Evolutionary conservation across 306 rosid genomes (phyloP), one percentile per base, ranked within the genome.

Genomic region (Citrullus colocynthis): DNA sequence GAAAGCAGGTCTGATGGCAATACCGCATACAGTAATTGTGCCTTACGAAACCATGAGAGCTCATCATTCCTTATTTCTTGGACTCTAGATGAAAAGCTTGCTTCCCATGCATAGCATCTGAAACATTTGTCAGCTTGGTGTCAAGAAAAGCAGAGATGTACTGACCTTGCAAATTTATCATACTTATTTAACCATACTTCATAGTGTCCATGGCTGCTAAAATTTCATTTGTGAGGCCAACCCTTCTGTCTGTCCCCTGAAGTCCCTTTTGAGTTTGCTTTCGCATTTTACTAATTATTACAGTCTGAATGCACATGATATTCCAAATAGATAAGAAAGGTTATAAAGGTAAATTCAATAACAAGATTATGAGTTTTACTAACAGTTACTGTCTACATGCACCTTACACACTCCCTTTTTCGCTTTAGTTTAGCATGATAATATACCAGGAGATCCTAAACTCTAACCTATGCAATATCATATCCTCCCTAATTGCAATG

Each of bases 71-170:
- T 81, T 80, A 90, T 85, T 80, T 83, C 82, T 85, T 86, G 96
- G 78, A 90, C 85, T 85, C 87, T 89, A 65, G 88, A 80, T 30
- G 87, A 88, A 79, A 93, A 91, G 86, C 98, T 93, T 78, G 87
- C 83, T 82, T 91, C 96, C 98, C 97, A 93, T 59, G 98, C 93
- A 82, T 90, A 93, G 83, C 96, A 90, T 87, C 98, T 91, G 89
- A 76, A 85, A 86, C 48, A 82, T 78, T 55, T 84, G 78, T 74
- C 81, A 83, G 81, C 78, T 71, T 62, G 71, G n/a, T 61, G 73
- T 59, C n/a, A 76, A 61, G 64, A 82, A 82, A 72, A 74, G 3
- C 54, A 13, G 54, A 63, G 20, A 44, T 36, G 16, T 13, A 74
- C 12, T 39, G 28, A 41, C 56, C 18, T 56, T 17, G 78, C 36